Evolutionary conservation across 129 eudicot species (phyloP), one percentile per base, ranked within the genome.

Genomic region (Pseudognaphalium luteoalbum): DNA sequence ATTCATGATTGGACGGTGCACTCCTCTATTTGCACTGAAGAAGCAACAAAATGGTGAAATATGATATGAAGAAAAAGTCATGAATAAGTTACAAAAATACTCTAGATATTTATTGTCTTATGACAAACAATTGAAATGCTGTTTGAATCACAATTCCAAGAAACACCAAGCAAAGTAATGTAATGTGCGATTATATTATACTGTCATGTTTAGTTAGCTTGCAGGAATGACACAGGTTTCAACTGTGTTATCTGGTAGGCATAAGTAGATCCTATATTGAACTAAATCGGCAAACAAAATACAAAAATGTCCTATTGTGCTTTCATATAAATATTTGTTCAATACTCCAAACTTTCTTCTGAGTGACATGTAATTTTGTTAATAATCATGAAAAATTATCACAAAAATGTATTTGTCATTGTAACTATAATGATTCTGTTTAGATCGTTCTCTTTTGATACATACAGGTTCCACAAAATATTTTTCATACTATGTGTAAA

Each of bases 1-100:
- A 86, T 91, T 94, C 99, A 94, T 91, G 86, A 94, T 94, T 7
- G 97, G 99, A 4, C 99, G 94, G 74, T 94, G 99, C 10, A 74
- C 84, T 80, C 99, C 99, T 83, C 96, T 94, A 37, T 94, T 86
- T 17, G 93, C 81, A 91, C 99, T 94, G 83, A 70, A 83, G 32
- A 37, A 80, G 42, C 41, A 70, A 83, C 9, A 47, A 69, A 71
- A 81, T 19, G 62, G 11, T 6, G 12, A n/a, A 21, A 57, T 0
- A 4, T 5, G 12, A 9, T 57, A 57, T 20, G 29, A 21, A 25
- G 1, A 25, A 57, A 57, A 21, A 54, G 9, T 41, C 1, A 15
- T 47, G 6, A 47, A 47, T 12, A 47, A 12, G 52, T 44, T 44
- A 44, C 52, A 44, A 44, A 44, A 44, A 3, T 44, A 44, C 11